Evolutionary conservation across 164 flowering plant species (phyloP).

Genomic region (Liquidambar formosana): DNA sequence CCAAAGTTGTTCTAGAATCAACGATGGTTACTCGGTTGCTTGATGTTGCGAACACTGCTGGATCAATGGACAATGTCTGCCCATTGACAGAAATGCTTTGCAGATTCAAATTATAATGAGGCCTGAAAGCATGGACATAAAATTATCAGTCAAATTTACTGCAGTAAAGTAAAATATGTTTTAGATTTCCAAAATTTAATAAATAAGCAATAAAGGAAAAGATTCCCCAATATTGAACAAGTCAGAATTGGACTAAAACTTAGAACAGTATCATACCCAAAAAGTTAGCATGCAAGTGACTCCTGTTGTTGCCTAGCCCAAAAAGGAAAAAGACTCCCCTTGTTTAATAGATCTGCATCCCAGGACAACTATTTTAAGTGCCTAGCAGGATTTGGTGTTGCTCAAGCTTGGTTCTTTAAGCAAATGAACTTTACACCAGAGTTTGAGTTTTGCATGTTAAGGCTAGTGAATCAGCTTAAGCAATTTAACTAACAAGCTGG

Average conservation of each 20-base stretch:
- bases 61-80: slow-evolving; percentile 62
- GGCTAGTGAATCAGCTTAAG: background rate
- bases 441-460: background rate
- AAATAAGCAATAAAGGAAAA: background rate
- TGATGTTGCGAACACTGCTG: slow-evolving; percentile 77
- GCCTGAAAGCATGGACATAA: slow-evolving; percentile 57
- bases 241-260: background rate
- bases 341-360: no score
- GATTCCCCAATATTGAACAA: background rate
- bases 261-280: background rate
- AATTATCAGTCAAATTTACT: slow-evolving; percentile 8
- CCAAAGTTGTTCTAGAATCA: slow-evolving; percentile 96
- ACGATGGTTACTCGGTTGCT: slow-evolving; percentile 73
- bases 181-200: background rate
- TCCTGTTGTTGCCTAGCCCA: background rate
- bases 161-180: background rate
- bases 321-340: background rate
- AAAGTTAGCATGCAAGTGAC: background rate
- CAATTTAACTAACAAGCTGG: background rate
- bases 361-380: no score
- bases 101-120: slow-evolving; percentile 90
- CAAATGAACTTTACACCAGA: background rate
- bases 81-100: slow-evolving; percentile 88
- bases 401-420: background rate
- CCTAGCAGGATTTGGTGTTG: background rate